phyloP scores from a whole-genome alignment of 1,284 basidiomycete genomes.

The Fistulina hepatica region DNA sequence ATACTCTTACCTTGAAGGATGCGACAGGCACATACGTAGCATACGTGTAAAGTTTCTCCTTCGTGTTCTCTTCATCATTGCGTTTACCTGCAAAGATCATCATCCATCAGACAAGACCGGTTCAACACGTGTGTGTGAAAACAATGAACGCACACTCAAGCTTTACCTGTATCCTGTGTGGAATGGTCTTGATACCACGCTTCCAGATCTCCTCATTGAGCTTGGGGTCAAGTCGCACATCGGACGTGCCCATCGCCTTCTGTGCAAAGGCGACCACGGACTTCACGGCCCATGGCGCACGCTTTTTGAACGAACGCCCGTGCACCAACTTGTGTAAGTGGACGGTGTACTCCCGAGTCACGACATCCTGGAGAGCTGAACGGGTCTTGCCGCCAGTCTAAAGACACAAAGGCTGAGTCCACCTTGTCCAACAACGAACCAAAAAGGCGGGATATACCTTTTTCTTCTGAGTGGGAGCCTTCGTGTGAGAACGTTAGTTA shows the following conservation, averaged over 20 bases:
- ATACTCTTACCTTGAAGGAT: conserved; percentile 91
- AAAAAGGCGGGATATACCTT: conserved; percentile 25
- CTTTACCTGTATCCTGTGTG: conserved; percentile 81
- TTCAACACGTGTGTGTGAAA: conserved; percentile 1
- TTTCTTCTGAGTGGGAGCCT: conserved; percentile 36
- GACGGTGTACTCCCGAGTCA: conserved; percentile 94
- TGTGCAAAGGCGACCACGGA: conserved; percentile 82
- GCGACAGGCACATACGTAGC: conserved; percentile 72
- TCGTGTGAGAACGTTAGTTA: too few relatives aligned
- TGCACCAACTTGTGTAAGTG: conserved; percentile 91
- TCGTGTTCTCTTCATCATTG: conserved; percentile 92
- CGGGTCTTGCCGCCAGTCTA: conserved; percentile 79
- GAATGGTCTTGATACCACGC: conserved; percentile 82
- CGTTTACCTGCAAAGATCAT: too few relatives aligned
- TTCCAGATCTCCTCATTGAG: conserved; percentile 92
- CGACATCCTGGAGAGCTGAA: conserved; percentile 91
- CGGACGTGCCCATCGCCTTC: conserved; percentile 88
- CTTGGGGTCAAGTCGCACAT: conserved; percentile 86
- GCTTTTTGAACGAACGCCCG: conserved; percentile 91
- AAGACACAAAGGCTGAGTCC: conserved; percentile 13
- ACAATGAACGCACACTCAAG: conserved; percentile 73
- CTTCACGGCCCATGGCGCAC: conserved; percentile 90
- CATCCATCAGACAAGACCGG: too few relatives aligned
- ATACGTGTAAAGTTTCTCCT: conserved; percentile 95
- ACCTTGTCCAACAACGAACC: neutral